phyloP scores from a whole-genome alignment of 331 rosid species.

The Malus hybrid region DNA sequence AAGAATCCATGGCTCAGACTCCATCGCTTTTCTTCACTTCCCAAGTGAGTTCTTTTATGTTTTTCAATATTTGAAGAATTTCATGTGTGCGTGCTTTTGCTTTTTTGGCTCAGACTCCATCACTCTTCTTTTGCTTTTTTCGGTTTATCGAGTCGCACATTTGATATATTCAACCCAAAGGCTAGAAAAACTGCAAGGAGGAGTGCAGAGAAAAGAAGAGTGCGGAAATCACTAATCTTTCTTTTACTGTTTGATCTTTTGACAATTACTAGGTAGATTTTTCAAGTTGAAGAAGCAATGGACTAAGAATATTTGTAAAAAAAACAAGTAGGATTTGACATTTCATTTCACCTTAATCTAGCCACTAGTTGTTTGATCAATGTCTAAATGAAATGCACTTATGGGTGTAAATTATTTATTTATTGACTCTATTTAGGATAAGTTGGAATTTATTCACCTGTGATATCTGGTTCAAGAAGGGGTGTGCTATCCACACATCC shows the following conservation, averaged over 20 bases:
- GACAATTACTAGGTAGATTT: not conserved
- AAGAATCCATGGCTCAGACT: constrained; percentile 33
- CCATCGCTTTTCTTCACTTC: constrained; percentile 18
- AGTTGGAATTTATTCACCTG: not conserved
- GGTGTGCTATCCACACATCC: too few relatives aligned
- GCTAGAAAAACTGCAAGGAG: not conserved
- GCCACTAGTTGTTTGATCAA: too few relatives aligned
- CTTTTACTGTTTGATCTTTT: not conserved
- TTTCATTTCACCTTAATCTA: too few relatives aligned
- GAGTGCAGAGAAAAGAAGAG: not conserved
- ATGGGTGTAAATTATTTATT: too few relatives aligned
- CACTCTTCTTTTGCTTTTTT: too few relatives aligned
- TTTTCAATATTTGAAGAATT: not conserved
- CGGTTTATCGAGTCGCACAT: not conserved
- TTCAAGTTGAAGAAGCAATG: not conserved
- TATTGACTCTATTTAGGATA: not conserved
- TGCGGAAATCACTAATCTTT: not conserved
- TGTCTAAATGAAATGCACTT: too few relatives aligned
- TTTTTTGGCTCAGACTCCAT: not conserved
- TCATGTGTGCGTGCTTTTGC: constrained; percentile 4
- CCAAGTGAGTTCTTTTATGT: constrained; percentile 40
- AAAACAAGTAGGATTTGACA: too few relatives aligned
- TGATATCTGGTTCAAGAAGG: not conserved
- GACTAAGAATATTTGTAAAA: too few relatives aligned
- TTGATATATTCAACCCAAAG: not conserved